Evolutionary conservation across 2,329 filamentous ascomycete species (phyloP).

Genomic region (Fusarium denticulatum): DNA sequence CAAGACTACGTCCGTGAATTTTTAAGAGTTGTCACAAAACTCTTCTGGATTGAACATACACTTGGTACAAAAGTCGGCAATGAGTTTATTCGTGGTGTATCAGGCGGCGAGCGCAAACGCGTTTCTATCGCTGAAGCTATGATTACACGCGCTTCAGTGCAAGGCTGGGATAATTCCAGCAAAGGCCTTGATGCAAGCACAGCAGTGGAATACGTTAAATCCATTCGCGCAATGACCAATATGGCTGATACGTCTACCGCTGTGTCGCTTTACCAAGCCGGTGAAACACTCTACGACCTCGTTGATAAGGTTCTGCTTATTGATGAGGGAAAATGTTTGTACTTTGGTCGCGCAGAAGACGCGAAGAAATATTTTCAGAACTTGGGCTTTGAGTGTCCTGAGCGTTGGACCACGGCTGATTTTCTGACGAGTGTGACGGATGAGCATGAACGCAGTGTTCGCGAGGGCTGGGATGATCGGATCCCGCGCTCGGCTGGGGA

Average conservation of each 20-base stretch:
- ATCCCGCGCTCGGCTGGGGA: slow-evolving; percentile 77
- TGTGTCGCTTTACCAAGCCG: slow-evolving; percentile 77
- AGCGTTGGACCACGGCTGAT: slow-evolving; percentile 76
- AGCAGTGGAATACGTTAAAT: slow-evolving; percentile 76
- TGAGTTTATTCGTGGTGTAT: slow-evolving; percentile 71
- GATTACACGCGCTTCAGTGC: slow-evolving; percentile 67
- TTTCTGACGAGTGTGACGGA: slow-evolving; percentile 84
- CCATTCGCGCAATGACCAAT: slow-evolving; percentile 70
- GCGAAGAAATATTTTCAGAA: slow-evolving; percentile 75
- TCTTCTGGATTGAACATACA: slow-evolving; percentile 78
- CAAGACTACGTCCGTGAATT: slow-evolving; percentile 64
- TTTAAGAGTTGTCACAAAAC: slow-evolving; percentile 70
- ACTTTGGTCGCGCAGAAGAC: slow-evolving; percentile 70
- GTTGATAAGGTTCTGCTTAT: slow-evolving; percentile 84
- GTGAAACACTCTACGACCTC: slow-evolving; percentile 71
- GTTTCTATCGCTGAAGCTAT: slow-evolving; percentile 79
- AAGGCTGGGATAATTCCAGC: slow-evolving; percentile 80
- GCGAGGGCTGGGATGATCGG: slow-evolving; percentile 70
- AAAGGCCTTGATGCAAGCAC: slow-evolving; percentile 77
- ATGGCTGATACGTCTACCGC: slow-evolving; percentile 77
- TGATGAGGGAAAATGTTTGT: slow-evolving; percentile 76
- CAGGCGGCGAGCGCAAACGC: slow-evolving; percentile 75
- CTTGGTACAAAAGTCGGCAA: slow-evolving; percentile 75
- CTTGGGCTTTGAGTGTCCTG: slow-evolving; percentile 78
- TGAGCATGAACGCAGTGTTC: slow-evolving; percentile 74